Evolutionary conservation across 441 rosid genomes (phyloP).

Genomic region (Brassica hybrid): DNA sequence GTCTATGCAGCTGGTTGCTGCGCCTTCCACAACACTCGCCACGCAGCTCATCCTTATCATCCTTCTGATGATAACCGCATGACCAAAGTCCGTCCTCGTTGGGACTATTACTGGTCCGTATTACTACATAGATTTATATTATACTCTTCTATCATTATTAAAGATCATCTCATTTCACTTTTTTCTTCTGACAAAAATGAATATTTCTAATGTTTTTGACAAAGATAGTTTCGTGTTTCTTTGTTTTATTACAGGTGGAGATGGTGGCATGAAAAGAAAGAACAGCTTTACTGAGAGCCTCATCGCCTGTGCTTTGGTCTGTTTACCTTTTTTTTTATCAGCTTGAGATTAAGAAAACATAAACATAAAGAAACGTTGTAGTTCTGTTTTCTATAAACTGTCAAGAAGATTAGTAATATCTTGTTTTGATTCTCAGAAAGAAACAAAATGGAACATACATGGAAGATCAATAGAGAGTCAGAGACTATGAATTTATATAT

Average conservation of each 20-base stretch:
- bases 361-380: conserved; percentile 1
- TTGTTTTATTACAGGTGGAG: conserved; percentile 38
- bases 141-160: not conserved
- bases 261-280: conserved; percentile 50
- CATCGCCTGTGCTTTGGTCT: not conserved
- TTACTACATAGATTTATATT: not conserved
- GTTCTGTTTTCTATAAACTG: conserved; percentile 11
- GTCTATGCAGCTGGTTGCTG: conserved; percentile 84
- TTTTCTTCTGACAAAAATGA: not conserved
- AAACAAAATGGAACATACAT: not conserved
- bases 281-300: conserved; percentile 41
- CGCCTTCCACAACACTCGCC: conserved; percentile 74
- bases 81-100: conserved; percentile 84
- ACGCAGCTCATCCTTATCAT: conserved; percentile 72
- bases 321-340: conserved; percentile 9
- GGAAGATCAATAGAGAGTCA: not conserved
- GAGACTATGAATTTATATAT: not conserved
- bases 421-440: not conserved
- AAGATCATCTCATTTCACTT: not conserved
- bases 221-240: not conserved
- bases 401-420: conserved; percentile 12
- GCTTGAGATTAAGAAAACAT: not conserved
- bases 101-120: conserved; percentile 82
- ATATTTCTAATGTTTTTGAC: not conserved
- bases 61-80: conserved; percentile 77